Conservation (phyloP, 805 yeast genomes). For the Ogataea chonburiensis region DNA sequence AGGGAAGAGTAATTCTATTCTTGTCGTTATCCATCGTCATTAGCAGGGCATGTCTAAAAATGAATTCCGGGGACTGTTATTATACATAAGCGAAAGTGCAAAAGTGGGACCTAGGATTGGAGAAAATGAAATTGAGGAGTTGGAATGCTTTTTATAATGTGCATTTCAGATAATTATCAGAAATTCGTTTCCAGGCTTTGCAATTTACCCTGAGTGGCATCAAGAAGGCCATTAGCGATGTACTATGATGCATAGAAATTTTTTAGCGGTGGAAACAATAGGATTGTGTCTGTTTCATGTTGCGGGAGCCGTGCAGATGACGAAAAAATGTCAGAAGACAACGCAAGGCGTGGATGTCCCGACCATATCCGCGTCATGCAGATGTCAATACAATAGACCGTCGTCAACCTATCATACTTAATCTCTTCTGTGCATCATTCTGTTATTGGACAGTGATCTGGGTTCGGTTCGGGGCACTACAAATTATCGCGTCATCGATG, state of each 20-base stretch:
- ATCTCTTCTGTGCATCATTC: no score
- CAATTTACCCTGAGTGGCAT: constrained; percentile 4
- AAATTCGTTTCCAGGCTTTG: background rate
- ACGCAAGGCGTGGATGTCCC: no score
- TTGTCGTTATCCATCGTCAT: constrained; percentile 17
- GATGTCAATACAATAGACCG: no score
- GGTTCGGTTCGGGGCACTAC: no score
- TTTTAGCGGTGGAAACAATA: constrained; percentile 7
- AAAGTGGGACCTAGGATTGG: background rate
- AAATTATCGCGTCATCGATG: no score
- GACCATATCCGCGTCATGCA: no score
- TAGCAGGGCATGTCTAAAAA: no score
- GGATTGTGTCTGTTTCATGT: constrained; percentile 6
- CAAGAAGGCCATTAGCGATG: constrained; percentile 11
- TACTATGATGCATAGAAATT: constrained; percentile 8
- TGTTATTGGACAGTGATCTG: constrained; percentile 1
- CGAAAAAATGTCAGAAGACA: constrained; percentile 1
- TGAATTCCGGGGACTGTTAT: no score
- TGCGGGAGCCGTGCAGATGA: constrained; percentile 1
- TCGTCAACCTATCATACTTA: no score
- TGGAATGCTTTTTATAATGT: constrained; percentile 7
- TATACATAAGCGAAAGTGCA: background rate
- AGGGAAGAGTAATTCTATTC: constrained; percentile 17
- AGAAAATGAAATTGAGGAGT: constrained; percentile 6
- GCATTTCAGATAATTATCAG: no score